These are phyloP conservation scores for Celoporthe dispersa DNA, from an alignment of 2,329 filamentous ascomycete species.

Conservation along the genomic window DNA sequence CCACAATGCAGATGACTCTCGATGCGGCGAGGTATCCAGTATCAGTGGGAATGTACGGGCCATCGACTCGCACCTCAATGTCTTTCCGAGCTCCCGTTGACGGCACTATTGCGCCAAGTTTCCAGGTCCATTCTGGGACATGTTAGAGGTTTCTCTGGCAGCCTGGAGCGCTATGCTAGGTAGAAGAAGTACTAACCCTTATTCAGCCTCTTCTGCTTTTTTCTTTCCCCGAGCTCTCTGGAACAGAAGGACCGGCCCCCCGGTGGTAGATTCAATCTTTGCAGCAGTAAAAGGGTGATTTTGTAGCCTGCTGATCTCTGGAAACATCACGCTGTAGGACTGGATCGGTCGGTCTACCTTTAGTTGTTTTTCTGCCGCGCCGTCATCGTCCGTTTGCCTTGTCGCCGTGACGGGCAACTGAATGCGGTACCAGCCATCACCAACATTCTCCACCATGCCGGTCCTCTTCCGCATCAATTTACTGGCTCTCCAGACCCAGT, in stretches of 20 bases:
- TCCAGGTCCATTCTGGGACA: conserved; percentile 27
- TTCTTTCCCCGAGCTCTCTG: conserved; percentile 21
- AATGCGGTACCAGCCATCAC: conserved; percentile 20
- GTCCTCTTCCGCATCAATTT: not conserved
- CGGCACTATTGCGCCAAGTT: conserved; percentile 4
- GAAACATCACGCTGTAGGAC: conserved; percentile 27
- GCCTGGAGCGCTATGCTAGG: not conserved
- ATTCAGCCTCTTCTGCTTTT: not conserved
- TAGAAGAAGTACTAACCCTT: not conserved
- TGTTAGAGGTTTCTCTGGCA: not conserved
- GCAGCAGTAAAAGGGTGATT: conserved; percentile 31
- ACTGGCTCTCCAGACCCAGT: conserved; percentile 22
- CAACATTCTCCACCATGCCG: conserved; percentile 23
- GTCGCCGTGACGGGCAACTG: not conserved
- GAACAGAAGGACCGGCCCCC: conserved; percentile 23
- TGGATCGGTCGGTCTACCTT: conserved; percentile 9
- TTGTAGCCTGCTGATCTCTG: conserved; percentile 25
- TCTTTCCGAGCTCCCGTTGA: conserved; percentile 16
- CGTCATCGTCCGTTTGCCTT: conserved; percentile 1
- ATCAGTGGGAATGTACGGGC: conserved; percentile 16
- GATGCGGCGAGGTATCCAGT: conserved; percentile 8
- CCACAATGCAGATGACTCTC: conserved; percentile 19
- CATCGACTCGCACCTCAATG: conserved; percentile 19
- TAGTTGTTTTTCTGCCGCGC: not conserved
- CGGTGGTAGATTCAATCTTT: not conserved